phyloP scores from a whole-genome alignment of 2,329 filamentous ascomycete genomes.

The Periconia sp. region DNA sequence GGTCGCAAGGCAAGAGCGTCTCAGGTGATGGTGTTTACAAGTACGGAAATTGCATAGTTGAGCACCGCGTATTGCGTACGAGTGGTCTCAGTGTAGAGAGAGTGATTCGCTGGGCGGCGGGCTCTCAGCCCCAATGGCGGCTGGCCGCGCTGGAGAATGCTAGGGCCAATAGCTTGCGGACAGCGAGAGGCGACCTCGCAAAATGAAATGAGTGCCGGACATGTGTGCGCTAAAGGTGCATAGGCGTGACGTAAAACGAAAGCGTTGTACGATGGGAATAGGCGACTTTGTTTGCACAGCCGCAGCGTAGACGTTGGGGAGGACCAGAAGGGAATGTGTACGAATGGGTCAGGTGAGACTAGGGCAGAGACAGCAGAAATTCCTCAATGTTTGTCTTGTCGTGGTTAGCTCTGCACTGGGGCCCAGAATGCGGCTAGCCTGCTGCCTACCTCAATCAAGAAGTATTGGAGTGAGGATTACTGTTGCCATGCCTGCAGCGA shows the following conservation, averaged over 20 bases:
- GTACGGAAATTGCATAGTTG: too few relatives aligned
- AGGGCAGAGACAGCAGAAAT: background rate
- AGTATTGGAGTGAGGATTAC: background rate
- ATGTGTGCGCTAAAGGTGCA: background rate
- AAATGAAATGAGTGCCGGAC: background rate
- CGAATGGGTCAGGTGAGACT: background rate
- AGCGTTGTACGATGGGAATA: background rate
- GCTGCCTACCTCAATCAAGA: background rate
- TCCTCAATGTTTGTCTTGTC: background rate
- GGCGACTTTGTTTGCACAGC: background rate
- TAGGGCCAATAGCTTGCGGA: too few relatives aligned
- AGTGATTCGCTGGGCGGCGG: too few relatives aligned
- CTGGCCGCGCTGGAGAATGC: too few relatives aligned
- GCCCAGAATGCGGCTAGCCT: background rate
- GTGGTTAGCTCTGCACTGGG: background rate
- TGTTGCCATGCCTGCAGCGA: too few relatives aligned
- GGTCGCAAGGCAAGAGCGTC: too few relatives aligned
- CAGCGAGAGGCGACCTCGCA: background rate
- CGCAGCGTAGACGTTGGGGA: background rate
- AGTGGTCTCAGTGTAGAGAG: too few relatives aligned
- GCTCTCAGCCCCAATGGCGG: too few relatives aligned
- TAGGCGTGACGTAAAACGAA: conserved; percentile 1
- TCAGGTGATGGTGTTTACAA: too few relatives aligned
- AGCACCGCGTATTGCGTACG: too few relatives aligned
- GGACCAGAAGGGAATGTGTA: background rate